These are phyloP conservation scores for Furcasterigmium furcatum DNA, from an alignment of 2,329 filamentous ascomycete species.

Conservation along the genomic window DNA sequence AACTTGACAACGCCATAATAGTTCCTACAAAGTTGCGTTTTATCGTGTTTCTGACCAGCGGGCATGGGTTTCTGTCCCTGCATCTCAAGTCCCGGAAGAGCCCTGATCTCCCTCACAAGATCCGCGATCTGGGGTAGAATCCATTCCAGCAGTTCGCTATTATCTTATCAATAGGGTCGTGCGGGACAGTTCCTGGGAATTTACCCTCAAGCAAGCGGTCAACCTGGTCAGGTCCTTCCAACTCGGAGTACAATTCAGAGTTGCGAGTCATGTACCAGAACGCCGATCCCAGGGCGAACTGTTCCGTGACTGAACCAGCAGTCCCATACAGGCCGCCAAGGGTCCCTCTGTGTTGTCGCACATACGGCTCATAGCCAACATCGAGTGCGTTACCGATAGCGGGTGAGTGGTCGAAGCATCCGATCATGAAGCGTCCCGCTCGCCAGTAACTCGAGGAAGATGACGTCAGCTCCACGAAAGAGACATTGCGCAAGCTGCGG, in stretches of 20 bases:
- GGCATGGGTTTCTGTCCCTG: too few species aligned
- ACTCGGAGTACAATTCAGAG: conserved; percentile 12
- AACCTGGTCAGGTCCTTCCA: conserved; percentile 9
- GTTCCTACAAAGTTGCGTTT: too few species aligned
- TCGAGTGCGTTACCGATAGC: conserved; percentile 7
- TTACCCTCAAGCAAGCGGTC: conserved; percentile 9
- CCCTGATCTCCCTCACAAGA: conserved; percentile 10
- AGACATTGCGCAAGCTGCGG: conserved; percentile 9
- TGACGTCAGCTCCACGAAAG: conserved; percentile 8
- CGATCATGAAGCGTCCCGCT: conserved; percentile 12
- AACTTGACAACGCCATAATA: too few species aligned
- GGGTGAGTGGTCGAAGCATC: conserved; percentile 12
- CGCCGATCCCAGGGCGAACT: conserved; percentile 14
- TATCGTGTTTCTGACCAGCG: too few species aligned
- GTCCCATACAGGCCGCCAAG: conserved; percentile 7
- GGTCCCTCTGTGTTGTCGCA: conserved; percentile 9
- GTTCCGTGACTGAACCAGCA: conserved; percentile 12
- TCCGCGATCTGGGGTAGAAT: conserved; percentile 5
- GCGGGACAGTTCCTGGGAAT: conserved; percentile 5
- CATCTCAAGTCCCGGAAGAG: too few species aligned
- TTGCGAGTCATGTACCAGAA: conserved; percentile 15
- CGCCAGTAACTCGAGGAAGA: conserved; percentile 11
- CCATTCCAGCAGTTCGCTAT: conserved; percentile 14
- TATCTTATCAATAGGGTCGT: conserved; percentile 11
- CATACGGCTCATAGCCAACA: conserved; percentile 15